Percentiles rank a stretch among this genome's conserved stretches.
These are phyloP conservation scores for Globisporangium echinulatum DNA, from an alignment of 352 stramenopile species.

Conservation along the genomic window DNA sequence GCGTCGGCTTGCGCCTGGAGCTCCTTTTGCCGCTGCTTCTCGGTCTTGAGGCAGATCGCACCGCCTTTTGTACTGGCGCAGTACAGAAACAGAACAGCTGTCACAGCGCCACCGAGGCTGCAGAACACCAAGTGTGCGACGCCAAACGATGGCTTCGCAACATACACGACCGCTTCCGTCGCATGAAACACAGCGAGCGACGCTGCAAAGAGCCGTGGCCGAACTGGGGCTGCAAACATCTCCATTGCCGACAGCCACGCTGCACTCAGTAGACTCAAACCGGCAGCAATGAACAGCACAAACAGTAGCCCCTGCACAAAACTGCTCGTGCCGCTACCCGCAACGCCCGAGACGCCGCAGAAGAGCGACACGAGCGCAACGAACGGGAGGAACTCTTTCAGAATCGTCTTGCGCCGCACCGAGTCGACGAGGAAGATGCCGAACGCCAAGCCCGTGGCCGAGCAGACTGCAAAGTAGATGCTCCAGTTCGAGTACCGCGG, in stretches of 20 bases:
- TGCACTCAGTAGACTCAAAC: slow-evolving; percentile 65
- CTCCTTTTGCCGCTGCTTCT: slow-evolving; percentile 69
- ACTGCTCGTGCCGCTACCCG: slow-evolving; percentile 23
- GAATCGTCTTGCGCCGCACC: slow-evolving; percentile 83
- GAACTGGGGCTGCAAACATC: slow-evolving; percentile 68
- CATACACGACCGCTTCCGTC: slow-evolving; percentile 48
- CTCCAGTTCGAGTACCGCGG: slow-evolving; percentile 43
- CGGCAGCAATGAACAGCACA: slow-evolving; percentile 56
- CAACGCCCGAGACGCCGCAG: slow-evolving; percentile 39
- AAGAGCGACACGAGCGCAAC: slow-evolving; percentile 55
- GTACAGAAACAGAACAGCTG: slow-evolving; percentile 59
- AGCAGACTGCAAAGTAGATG: slow-evolving; percentile 46
- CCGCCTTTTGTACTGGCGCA: slow-evolving; percentile 77
- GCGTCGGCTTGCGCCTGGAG: slow-evolving; percentile 15
- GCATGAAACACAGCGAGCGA: slow-evolving; percentile 65
- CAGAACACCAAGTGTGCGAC: slow-evolving; percentile 51
- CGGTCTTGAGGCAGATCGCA: slow-evolving; percentile 80
- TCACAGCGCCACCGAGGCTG: slow-evolving; percentile 34
- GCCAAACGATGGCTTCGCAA: slow-evolving; percentile 54
- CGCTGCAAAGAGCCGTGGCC: slow-evolving; percentile 57
- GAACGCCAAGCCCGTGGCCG: slow-evolving; percentile 45
- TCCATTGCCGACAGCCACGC: slow-evolving; percentile 73
- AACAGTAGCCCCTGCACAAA: slow-evolving; percentile 48
- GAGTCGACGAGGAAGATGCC: slow-evolving; percentile 79
- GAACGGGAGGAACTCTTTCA: slow-evolving; percentile 84